A percentile compares a stretch with the other conserved stretches of the same genome.
Evolutionary conservation across 306 rosid genomes (phyloP).

Genomic region (Inga laurina): DNA sequence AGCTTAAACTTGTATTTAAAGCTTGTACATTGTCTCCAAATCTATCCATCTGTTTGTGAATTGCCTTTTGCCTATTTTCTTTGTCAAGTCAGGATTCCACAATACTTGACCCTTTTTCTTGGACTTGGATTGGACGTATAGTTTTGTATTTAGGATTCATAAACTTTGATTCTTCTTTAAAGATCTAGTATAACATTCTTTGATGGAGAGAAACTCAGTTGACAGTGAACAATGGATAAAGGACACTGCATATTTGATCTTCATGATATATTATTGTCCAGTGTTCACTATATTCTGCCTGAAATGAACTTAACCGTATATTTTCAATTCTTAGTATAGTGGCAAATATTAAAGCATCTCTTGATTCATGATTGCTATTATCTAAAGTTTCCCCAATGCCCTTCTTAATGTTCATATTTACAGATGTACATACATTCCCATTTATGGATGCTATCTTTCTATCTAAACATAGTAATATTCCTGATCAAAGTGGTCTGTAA

Average conservation of each 20-base stretch:
- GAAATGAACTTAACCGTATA: background rate
- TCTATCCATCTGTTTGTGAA: no score
- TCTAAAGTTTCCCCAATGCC: background rate
- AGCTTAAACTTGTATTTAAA: background rate
- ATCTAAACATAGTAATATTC: background rate
- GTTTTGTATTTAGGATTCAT: background rate
- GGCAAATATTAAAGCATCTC: background rate
- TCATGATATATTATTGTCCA: background rate
- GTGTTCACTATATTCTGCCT: background rate
- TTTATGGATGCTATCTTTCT: background rate
- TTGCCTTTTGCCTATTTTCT: background rate
- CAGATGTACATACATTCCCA: background rate
- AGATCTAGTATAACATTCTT: background rate
- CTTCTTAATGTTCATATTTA: background rate
- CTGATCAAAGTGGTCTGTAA: background rate
- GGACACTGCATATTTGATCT: background rate
- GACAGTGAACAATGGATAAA: background rate
- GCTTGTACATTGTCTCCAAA: no score
- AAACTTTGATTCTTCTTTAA: slow-evolving; percentile 17
- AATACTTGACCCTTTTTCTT: background rate
- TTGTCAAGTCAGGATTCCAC: slow-evolving; percentile 15
- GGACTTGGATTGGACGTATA: background rate
- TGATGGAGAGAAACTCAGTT: background rate
- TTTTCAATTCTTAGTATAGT: background rate
- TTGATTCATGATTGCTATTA: background rate